These are phyloP conservation scores for Penicillium angulare DNA, from an alignment of 495 filamentous ascomycete species.

Conservation along the genomic window DNA sequence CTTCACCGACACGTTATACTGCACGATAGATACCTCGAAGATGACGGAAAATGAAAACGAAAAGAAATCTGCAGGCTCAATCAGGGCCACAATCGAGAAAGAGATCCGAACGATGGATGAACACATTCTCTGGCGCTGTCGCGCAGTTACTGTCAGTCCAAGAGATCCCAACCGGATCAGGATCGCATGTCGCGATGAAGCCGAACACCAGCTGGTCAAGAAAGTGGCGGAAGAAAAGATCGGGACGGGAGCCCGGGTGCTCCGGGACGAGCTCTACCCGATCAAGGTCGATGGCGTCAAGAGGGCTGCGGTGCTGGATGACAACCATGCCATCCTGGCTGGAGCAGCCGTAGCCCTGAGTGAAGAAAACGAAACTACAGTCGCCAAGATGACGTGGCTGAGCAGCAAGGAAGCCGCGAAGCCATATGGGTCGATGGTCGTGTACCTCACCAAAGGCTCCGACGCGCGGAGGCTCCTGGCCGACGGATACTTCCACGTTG, in stretches of 20 bases:
- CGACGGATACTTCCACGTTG: conserved; percentile 25
- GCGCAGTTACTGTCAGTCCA: conserved; percentile 24
- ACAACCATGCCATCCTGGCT: conserved; percentile 10
- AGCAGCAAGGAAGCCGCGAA: conserved; percentile 28
- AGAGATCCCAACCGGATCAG: conserved; percentile 24
- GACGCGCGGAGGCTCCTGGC: conserved; percentile 25
- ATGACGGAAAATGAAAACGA: conserved; percentile 22
- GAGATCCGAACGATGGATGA: conserved; percentile 25
- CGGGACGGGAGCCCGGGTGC: conserved; percentile 22
- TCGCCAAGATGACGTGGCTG: conserved; percentile 32
- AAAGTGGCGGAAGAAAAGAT: conserved; percentile 23
- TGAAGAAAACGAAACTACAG: conserved; percentile 20
- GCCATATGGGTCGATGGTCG: conserved; percentile 33
- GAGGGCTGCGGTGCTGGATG: conserved; percentile 23
- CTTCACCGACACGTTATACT: conserved; percentile 21
- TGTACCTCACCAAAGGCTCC: conserved; percentile 29
- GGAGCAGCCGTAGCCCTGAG: conserved; percentile 16
- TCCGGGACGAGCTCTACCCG: conserved; percentile 32
- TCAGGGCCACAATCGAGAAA: conserved; percentile 24
- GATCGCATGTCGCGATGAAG: conserved; percentile 25
- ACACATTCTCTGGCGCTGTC: conserved; percentile 26
- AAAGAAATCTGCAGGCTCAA: conserved; percentile 18
- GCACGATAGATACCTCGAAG: conserved; percentile 24
- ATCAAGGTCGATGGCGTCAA: conserved; percentile 35
- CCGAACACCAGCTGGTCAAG: conserved; percentile 26